Percentiles rank a stretch among this genome's conserved stretches.
Evolutionary conservation across 352 stramenopile genomes (phyloP).

Genomic region (Nothophytophthora sp.): DNA sequence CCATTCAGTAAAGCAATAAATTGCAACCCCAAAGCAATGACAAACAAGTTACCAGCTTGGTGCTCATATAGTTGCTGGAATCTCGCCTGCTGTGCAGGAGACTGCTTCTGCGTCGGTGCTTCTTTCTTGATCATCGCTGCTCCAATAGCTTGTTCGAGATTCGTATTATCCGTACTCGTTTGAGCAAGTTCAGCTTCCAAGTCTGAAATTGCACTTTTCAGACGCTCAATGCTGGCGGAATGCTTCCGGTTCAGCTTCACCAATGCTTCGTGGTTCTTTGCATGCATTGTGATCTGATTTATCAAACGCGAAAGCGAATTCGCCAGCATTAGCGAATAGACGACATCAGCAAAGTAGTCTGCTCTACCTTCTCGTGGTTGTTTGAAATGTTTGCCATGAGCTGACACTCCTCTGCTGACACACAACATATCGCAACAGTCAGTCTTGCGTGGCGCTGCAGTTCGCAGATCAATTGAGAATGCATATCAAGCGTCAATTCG

Average conservation of each 20-base stretch:
- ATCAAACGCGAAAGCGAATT: background rate
- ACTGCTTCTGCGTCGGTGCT: too few relatives aligned
- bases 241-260: background rate
- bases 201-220: background rate
- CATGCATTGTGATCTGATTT: conserved; percentile 1
- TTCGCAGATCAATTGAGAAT: too few relatives aligned
- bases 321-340: too few relatives aligned
- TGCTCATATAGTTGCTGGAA: too few relatives aligned
- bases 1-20: background rate
- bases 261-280: conserved; percentile 4
- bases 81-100: too few relatives aligned
- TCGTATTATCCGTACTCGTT: background rate
- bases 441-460: too few relatives aligned
- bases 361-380: background rate
- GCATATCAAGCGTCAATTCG: too few relatives aligned
- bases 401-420: background rate
- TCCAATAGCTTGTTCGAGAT: background rate
- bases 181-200: background rate
- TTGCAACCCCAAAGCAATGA: background rate
- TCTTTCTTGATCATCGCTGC: background rate
- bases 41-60: background rate
- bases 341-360: background rate
- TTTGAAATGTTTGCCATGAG: background rate
- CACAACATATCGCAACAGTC: too few relatives aligned
- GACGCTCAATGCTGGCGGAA: background rate